Percentiles rank a stretch among this genome's conserved stretches.
These are phyloP conservation scores for Geoglossum glabrum DNA, from an alignment of 495 filamentous ascomycete genomes.

Conservation along the genomic window DNA sequence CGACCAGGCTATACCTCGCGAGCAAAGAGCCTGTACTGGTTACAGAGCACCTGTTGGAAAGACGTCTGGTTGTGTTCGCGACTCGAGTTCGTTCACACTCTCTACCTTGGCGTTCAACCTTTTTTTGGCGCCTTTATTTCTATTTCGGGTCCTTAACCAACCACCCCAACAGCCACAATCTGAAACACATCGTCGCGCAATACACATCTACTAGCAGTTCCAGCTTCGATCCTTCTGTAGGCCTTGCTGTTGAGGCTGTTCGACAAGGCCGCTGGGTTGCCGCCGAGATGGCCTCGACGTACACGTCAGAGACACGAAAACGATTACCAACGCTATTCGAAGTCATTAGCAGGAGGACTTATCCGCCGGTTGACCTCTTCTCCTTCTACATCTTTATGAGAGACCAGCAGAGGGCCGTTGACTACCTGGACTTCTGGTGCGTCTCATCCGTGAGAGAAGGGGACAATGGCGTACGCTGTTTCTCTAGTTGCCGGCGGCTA, in stretches of 20 bases:
- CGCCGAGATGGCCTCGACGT: neutral
- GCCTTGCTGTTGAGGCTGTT: neutral
- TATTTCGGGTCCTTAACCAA: neutral
- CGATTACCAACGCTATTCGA: conserved; percentile 87
- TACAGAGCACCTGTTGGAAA: neutral
- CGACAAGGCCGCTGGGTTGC: neutral
- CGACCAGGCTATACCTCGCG: neutral
- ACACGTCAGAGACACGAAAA: conserved; percentile 30
- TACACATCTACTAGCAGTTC: neutral
- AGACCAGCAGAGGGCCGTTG: conserved; percentile 90
- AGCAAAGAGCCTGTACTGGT: neutral
- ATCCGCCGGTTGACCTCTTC: conserved; percentile 87
- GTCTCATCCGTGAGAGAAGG: conserved; percentile 4
- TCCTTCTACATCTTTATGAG: conserved; percentile 99
- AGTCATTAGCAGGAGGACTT: conserved; percentile 74
- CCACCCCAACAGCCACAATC: neutral
- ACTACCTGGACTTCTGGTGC: conserved; percentile 97
- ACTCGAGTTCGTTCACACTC: neutral
- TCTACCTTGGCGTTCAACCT: neutral
- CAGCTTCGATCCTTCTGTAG: neutral
- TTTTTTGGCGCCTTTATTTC: neutral
- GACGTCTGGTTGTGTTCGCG: neutral
- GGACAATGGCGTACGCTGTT: neutral
- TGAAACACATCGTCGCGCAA: neutral
- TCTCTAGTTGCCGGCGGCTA: neutral